Evolutionary conservation across 192 early-diverging fungal species (phyloP).

Genomic region (Entomortierella beljakovae): DNA sequence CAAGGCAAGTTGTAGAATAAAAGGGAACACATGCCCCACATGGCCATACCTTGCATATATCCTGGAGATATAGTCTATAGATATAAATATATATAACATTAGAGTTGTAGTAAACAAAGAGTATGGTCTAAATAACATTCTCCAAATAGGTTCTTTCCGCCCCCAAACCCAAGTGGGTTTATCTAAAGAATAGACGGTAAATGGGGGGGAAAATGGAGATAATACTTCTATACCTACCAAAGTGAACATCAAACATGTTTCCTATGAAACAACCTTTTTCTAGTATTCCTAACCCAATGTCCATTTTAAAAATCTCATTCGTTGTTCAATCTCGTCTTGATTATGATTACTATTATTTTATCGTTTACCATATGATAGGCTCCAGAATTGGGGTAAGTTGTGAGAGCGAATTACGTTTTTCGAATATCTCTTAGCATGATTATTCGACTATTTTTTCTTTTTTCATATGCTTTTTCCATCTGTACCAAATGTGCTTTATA

Average conservation of each 20-base stretch:
- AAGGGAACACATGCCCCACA: background rate
- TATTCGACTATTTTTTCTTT: no score
- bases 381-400: constrained; percentile 63
- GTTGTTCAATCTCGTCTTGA: background rate
- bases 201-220: background rate
- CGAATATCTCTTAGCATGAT: background rate
- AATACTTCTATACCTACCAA: background rate
- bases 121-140: no score
- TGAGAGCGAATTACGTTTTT: background rate
- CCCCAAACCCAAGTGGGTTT: constrained; percentile 64
- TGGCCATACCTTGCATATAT: background rate
- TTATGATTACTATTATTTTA: background rate
- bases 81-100: background rate
- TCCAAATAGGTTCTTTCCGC: constrained; percentile 50
- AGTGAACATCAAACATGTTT: constrained; percentile 9
- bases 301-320: background rate
- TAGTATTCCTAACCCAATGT: background rate
- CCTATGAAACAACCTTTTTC: background rate
- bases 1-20: constrained; percentile 29
- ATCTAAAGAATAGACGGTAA: constrained; percentile 60
- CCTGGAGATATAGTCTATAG: background rate
- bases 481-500: no score
- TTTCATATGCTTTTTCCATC: no score
- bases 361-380: constrained; percentile 40
- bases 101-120: background rate